These are phyloP conservation scores for Exserohilum turcica DNA, from an alignment of 2,329 filamentous ascomycete species.

Conservation along the genomic window DNA sequence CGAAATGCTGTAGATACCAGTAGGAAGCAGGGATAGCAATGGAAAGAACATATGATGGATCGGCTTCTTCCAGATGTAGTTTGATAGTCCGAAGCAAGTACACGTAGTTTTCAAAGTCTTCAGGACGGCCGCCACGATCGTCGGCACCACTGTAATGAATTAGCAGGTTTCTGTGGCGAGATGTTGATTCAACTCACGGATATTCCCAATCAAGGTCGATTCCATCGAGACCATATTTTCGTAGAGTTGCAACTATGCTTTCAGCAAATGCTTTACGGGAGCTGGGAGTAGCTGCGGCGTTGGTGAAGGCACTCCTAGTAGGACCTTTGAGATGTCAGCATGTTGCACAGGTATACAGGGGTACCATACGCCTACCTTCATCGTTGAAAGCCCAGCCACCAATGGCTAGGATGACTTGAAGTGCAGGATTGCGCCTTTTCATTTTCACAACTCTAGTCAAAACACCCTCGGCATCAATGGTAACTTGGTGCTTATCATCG, in stretches of 20 bases:
- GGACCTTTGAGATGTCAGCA: too few species aligned
- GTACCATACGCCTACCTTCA: too few species aligned
- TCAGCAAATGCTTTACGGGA: constrained; percentile 42
- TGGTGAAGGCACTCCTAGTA: constrained; percentile 33
- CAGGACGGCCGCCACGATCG: too few species aligned
- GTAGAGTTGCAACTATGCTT: constrained; percentile 42
- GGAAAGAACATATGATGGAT: too few species aligned
- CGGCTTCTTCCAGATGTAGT: too few species aligned
- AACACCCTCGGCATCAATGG: background rate
- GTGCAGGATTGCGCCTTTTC: constrained; percentile 18
- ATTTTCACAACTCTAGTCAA: constrained; percentile 37
- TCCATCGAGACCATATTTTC: constrained; percentile 53
- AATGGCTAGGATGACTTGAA: constrained; percentile 46
- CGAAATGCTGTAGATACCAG: constrained; percentile 31
- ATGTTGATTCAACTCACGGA: constrained; percentile 37
- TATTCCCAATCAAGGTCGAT: constrained; percentile 53
- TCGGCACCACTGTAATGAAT: too few species aligned
- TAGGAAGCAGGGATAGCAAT: constrained; percentile 33
- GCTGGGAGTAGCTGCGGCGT: constrained; percentile 27
- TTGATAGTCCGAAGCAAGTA: too few species aligned
- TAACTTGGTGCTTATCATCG: background rate
- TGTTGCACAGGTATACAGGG: too few species aligned
- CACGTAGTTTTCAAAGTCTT: constrained; percentile 37
- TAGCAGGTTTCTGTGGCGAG: too few species aligned
- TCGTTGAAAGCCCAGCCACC: constrained; percentile 52